phyloP scores from a whole-genome alignment of 1,139 yeast genomes.

The Saccharomyces hybrid region DNA sequence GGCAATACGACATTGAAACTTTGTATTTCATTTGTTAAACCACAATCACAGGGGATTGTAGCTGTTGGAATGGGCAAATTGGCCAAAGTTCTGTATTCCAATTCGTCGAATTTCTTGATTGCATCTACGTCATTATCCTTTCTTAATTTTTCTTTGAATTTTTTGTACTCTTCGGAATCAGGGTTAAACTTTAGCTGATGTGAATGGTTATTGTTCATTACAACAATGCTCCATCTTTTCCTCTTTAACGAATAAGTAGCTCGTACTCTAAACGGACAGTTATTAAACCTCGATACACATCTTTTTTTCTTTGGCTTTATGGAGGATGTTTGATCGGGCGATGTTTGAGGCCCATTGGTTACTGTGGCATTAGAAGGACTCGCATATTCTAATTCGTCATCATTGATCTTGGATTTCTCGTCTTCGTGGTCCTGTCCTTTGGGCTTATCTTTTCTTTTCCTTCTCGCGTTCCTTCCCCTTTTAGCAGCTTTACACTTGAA shows the following conservation, averaged over 20 bases:
- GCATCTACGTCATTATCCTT: constrained; percentile 27
- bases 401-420: background rate
- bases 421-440: background rate
- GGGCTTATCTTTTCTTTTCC: background rate
- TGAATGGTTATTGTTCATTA: constrained; percentile 47
- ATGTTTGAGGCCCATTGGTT: background rate
- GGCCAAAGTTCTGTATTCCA: constrained; percentile 28
- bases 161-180: constrained; percentile 29
- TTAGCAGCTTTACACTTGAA: constrained; percentile 52
- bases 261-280: constrained; percentile 63
- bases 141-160: constrained; percentile 26
- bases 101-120: constrained; percentile 30
- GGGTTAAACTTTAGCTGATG: constrained; percentile 31
- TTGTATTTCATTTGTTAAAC: constrained; percentile 30
- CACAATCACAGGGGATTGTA: constrained; percentile 32
- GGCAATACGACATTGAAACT: constrained; percentile 30
- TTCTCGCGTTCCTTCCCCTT: constrained; percentile 24
- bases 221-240: constrained; percentile 52
- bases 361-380: background rate
- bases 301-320: constrained; percentile 24
- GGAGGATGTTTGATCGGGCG: background rate
- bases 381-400: background rate
- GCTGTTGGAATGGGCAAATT: constrained; percentile 28
- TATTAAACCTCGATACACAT: constrained; percentile 30
- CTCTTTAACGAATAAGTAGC: constrained; percentile 55